Evolutionary conservation across 148 eudicot genomes (phyloP).

Genomic region (Cornus kousa): DNA sequence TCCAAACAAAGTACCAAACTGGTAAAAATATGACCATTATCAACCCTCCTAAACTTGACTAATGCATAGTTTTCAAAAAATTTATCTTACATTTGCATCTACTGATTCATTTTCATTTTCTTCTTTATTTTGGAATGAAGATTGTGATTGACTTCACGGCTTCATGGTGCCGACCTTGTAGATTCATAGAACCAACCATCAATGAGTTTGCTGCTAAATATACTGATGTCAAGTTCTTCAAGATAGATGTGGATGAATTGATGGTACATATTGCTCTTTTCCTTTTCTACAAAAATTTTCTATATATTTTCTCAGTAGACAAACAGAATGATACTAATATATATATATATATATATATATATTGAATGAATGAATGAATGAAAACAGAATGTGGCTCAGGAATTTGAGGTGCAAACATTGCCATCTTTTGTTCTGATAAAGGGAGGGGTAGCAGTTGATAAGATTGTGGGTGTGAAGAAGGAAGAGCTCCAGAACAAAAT

Average conservation of each 20-base stretch:
- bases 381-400: slow-evolving; percentile 46
- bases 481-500: slow-evolving; percentile 50
- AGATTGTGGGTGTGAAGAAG: slow-evolving; percentile 43
- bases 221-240: slow-evolving; percentile 54
- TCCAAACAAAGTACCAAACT: slow-evolving; percentile 44
- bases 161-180: slow-evolving; percentile 63
- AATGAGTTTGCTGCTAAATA: slow-evolving; percentile 51
- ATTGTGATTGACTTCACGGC: slow-evolving; percentile 64
- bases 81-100: neutral
- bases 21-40: slow-evolving; percentile 16
- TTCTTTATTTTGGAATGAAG: slow-evolving; percentile 15
- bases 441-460: slow-evolving; percentile 47
- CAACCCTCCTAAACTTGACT: too few species aligned
- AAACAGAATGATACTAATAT: neutral
- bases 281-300: neutral
- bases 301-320: neutral
- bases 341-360: too few species aligned
- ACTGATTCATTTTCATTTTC: neutral
- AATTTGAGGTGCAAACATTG: slow-evolving; percentile 40
- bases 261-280: slow-evolving; percentile 26
- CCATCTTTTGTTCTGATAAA: slow-evolving; percentile 50
- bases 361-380: neutral
- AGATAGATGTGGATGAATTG: slow-evolving; percentile 72
- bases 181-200: slow-evolving; percentile 48
- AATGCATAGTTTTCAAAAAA: too few species aligned